These are phyloP conservation scores for Cruciata laevipes DNA, from an alignment of 257 asterid species.

Conservation along the genomic window DNA sequence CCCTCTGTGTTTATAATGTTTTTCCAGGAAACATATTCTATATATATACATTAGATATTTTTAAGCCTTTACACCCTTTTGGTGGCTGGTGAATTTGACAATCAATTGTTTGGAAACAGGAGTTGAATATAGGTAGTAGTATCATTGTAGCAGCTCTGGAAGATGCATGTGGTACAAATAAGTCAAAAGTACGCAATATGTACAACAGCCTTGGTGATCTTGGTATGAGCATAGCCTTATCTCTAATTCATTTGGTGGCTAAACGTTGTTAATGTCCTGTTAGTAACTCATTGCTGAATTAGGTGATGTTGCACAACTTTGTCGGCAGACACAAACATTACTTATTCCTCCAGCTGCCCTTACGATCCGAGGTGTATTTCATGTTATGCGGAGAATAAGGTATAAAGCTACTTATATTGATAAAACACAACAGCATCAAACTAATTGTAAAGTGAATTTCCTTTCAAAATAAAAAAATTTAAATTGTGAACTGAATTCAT, in stretches of 20 bases:
- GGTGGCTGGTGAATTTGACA: conserved; percentile 11
- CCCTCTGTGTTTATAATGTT: background rate
- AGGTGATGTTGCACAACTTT: conserved; percentile 98
- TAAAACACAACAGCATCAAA: background rate
- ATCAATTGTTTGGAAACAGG: conserved; percentile 39
- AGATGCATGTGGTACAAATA: conserved; percentile 77
- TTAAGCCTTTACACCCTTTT: background rate
- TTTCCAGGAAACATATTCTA: background rate
- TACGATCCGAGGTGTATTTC: conserved; percentile 70
- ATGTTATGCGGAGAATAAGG: conserved; percentile 69
- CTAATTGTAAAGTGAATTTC: background rate
- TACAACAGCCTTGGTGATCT: conserved; percentile 77
- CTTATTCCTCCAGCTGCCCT: conserved; percentile 77
- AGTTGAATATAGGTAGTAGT: conserved; percentile 77
- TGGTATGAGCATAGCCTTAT: conserved; percentile 36
- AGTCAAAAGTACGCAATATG: conserved; percentile 56
- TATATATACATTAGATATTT: background rate
- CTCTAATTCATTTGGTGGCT: conserved; percentile 4
- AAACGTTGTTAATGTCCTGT: background rate
- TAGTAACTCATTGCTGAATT: conserved; percentile 25
- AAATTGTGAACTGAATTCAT: background rate
- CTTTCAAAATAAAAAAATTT: no score
- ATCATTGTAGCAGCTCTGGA: conserved; percentile 67
- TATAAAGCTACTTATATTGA: conserved; percentile 16
- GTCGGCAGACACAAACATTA: conserved; percentile 75